Evolutionary conservation across 768 basidiomycete species (phyloP), one percentile per base, ranked within the genome.

Genomic region (Lepiota brunneoincarnata): DNA sequence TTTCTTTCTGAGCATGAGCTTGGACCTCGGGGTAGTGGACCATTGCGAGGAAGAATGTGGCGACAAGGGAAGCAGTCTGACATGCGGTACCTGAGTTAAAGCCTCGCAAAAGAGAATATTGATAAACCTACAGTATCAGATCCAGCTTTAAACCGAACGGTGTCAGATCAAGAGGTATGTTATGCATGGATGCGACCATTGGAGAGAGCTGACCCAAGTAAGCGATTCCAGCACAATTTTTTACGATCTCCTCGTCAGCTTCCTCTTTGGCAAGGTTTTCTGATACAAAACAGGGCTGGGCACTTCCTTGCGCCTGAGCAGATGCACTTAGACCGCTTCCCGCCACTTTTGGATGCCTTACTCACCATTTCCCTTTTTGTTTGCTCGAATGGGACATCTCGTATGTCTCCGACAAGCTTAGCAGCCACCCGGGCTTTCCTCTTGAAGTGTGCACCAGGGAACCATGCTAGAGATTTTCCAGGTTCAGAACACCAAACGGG

Each of bases 1-100:
- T 61, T 65, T 79, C 79, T 45, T 64, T 68, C 40, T 75, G 75
- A 6, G 75, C 79, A 52, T 63, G 70, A 41, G 65, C 67, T 59
- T 72, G 76, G n/a, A 59, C 67, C 1, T 73, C 72, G 0, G 78
- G 79, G 57, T 72, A 66, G 15, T 69, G 63, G 2, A 67, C 66
- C 72, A 79, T 67, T 17, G 44, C 42, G 21, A 59, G 41, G 17
- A 59, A 21, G 34, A 65, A 49, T 20, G 49, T 55, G 47, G 47
- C 54, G 40, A 51, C 42, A 26, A n/a, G 55, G 34, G 51, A 56
- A 14, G 18, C 50, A 23, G 50, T 43, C 50, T 51, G 18, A 5
- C 4, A 23, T 9, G 31, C 31, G 31, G 7, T 31, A 9, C 26
- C 5, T 42, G 28, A 12, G 54, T 26, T 14, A 55, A 54, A 21